A percentile compares a stretch with the other conserved stretches of the same genome.
These are phyloP conservation scores for Iberis amara DNA, from an alignment of 441 rosid species.

Conservation along the genomic window DNA sequence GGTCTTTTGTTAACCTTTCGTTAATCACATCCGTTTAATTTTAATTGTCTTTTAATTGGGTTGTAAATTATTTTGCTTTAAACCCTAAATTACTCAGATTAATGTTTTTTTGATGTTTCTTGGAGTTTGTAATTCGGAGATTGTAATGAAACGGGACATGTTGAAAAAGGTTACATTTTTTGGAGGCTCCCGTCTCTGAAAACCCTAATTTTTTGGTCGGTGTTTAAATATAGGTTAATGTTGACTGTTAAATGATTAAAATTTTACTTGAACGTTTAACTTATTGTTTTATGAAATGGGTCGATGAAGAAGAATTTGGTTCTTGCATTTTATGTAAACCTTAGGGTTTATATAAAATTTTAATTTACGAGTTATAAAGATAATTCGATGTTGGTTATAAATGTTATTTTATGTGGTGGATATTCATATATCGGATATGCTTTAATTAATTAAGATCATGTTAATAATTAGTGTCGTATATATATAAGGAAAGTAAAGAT, in stretches of 20 bases:
- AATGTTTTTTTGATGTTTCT: conserved; percentile 21
- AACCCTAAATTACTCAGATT: conserved; percentile 50
- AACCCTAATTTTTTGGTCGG: conserved; percentile 52
- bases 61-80: conserved; percentile 22
- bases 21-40: conserved; percentile 36
- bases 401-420: conserved; percentile 58
- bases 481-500: conserved; percentile 10
- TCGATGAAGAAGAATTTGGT: conserved; percentile 16
- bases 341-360: conserved; percentile 47
- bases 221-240: conserved; percentile 22
- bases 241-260: conserved; percentile 26
- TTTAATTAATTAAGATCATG: background rate
- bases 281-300: conserved; percentile 14
- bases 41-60: conserved; percentile 19
- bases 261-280: conserved; percentile 13
- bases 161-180: conserved; percentile 25
- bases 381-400: conserved; percentile 12
- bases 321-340: conserved; percentile 27
- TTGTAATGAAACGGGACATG: conserved; percentile 28
- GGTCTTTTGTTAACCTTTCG: conserved; percentile 30
- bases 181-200: conserved; percentile 19
- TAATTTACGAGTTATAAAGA: conserved; percentile 19
- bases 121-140: conserved; percentile 24
- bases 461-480: conserved; percentile 1
- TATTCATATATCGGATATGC: conserved; percentile 24